These are phyloP conservation scores for Solanum dulcamara DNA, from an alignment of 257 asterid genomes.

Conservation along the genomic window DNA sequence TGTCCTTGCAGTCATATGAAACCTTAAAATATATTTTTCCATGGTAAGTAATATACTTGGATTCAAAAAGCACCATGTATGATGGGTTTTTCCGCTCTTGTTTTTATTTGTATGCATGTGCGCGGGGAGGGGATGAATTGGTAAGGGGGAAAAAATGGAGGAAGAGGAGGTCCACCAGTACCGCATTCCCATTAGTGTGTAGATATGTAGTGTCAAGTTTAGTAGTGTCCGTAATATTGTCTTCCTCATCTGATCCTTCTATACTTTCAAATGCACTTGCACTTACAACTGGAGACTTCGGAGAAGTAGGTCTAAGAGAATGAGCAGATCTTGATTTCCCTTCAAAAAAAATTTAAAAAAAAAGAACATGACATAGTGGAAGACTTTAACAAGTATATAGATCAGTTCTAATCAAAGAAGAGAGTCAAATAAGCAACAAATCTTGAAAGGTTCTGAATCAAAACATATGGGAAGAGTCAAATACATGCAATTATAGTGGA, in stretches of 20 bases:
- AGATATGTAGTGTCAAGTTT: constrained; percentile 47
- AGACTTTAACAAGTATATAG: not conserved
- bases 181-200: constrained; percentile 65
- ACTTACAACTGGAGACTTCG: constrained; percentile 84
- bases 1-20: not conserved
- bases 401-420: not conserved
- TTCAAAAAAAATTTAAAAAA: not conserved
- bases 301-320: constrained; percentile 66
- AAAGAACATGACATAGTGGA: constrained; percentile 1
- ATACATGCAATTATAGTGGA: not conserved
- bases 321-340: constrained; percentile 45
- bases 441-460: not conserved
- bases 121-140: no score
- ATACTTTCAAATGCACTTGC: constrained; percentile 89
- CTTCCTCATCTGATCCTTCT: constrained; percentile 95
- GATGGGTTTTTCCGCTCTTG: not conserved
- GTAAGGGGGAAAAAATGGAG: not conserved
- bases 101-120: not conserved
- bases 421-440: not conserved
- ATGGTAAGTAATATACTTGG: not conserved
- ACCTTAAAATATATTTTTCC: not conserved
- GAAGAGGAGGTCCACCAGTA: constrained; percentile 1
- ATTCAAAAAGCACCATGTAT: not conserved
- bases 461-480: not conserved
- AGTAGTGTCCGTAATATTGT: constrained; percentile 38